phyloP scores from a whole-genome alignment of 2,329 filamentous ascomycete species.

The Trichoderma aggressivum region DNA sequence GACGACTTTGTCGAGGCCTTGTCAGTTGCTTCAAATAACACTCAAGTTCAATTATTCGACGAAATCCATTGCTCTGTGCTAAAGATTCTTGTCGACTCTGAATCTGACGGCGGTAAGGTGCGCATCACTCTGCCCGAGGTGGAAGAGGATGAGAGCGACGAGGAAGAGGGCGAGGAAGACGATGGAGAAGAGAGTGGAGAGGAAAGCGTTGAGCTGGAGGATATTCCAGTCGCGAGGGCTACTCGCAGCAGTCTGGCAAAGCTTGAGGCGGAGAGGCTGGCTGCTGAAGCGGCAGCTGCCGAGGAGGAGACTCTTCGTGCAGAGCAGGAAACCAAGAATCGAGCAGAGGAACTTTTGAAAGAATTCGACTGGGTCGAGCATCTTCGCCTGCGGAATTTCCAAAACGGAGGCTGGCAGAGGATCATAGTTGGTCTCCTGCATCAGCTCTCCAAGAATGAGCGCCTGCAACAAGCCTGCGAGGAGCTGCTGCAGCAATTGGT shows the following conservation, averaged over 20 bases:
- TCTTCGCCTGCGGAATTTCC: conserved; percentile 78
- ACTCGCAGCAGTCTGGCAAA: conserved; percentile 86
- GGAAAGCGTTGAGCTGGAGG: conserved; percentile 68
- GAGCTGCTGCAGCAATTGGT: conserved; percentile 77
- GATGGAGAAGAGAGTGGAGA: conserved; percentile 42
- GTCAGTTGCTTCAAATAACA: conserved; percentile 68
- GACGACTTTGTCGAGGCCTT: conserved; percentile 93
- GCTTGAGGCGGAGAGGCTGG: conserved; percentile 67
- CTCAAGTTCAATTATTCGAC: conserved; percentile 78
- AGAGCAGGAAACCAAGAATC: conserved; percentile 55
- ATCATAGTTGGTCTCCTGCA: conserved; percentile 84
- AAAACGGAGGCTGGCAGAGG: conserved; percentile 84
- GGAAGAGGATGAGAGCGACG: conserved; percentile 66
- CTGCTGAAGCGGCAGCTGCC: conserved; percentile 55
- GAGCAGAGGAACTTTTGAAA: conserved; percentile 71
- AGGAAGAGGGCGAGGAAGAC: conserved; percentile 52
- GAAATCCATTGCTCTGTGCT: conserved; percentile 90
- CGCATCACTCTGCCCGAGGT: conserved; percentile 75
- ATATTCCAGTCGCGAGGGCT: conserved; percentile 63
- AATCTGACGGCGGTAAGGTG: conserved; percentile 72
- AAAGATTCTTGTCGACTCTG: conserved; percentile 76
- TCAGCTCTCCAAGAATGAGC: conserved; percentile 74
- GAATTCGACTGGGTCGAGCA: conserved; percentile 82
- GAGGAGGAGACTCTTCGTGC: conserved; percentile 47
- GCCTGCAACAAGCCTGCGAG: conserved; percentile 69